A percentile compares a stretch with the other conserved stretches of the same genome.
These are phyloP conservation scores for Rickenella mellea DNA, from an alignment of 768 basidiomycete species.

Conservation along the genomic window DNA sequence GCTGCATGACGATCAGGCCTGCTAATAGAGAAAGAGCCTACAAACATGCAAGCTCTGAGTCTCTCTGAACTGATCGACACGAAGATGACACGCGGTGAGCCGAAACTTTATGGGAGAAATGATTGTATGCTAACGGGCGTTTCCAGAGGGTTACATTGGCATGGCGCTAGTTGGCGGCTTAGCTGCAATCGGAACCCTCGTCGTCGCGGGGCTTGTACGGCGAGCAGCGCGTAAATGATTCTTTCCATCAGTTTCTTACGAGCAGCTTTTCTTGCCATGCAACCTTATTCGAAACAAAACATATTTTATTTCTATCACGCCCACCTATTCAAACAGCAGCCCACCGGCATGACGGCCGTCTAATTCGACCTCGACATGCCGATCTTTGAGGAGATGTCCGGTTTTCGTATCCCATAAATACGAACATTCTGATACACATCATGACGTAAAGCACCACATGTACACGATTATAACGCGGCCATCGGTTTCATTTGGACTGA, in stretches of 20 bases:
- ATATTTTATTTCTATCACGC: too few species aligned
- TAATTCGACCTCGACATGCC: too few species aligned
- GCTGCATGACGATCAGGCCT: constrained; percentile 41
- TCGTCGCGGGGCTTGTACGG: constrained; percentile 74
- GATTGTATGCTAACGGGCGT: background rate
- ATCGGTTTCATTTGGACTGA: too few species aligned
- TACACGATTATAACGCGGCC: too few species aligned
- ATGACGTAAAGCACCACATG: too few species aligned
- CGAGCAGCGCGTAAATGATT: constrained; percentile 52
- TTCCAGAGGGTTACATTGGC: constrained; percentile 91
- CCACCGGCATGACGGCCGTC: too few species aligned
- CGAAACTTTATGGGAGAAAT: background rate
- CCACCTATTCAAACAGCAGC: too few species aligned
- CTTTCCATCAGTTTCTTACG: background rate
- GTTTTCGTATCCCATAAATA: too few species aligned
- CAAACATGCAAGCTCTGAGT: constrained; percentile 88
- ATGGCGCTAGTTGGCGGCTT: constrained; percentile 92
- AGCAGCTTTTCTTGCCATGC: background rate
- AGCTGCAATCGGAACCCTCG: constrained; percentile 72
- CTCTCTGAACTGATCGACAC: constrained; percentile 79
- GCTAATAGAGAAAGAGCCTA: constrained; percentile 84
- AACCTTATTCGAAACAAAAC: too few species aligned
- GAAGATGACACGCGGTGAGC: constrained; percentile 70
- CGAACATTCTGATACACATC: too few species aligned
- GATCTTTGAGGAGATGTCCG: too few species aligned